A percentile compares a stretch with the other conserved stretches of the same genome.
Conservation (phyloP, 2,329 filamentous ascomycete genomes). For the Xylaria sp. region DNA sequence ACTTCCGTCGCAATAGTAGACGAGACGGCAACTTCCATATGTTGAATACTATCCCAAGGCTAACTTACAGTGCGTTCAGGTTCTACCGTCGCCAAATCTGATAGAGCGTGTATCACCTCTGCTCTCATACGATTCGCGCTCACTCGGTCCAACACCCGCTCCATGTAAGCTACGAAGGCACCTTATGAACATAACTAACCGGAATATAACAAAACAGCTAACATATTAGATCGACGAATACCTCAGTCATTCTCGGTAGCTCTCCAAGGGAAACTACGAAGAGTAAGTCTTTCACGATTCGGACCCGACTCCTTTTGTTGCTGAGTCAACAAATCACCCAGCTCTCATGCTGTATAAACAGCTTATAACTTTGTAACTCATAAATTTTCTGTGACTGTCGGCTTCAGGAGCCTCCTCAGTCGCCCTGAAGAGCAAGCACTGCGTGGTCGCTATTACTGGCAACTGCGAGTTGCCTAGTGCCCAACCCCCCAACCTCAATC, state of each 20-base stretch:
- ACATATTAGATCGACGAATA: too few relatives aligned
- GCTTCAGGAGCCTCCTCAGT: too few relatives aligned
- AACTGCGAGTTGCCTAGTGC: neutral
- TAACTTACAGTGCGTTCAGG: neutral
- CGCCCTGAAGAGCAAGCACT: too few relatives aligned
- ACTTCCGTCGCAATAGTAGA: neutral
- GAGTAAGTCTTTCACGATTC: neutral
- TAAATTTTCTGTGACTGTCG: too few relatives aligned
- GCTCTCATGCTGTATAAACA: neutral
- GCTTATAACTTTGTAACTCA: neutral
- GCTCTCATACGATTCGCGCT: too few relatives aligned
- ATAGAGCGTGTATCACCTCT: too few relatives aligned
- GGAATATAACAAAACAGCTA: too few relatives aligned
- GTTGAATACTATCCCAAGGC: neutral
- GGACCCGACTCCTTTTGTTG: neutral
- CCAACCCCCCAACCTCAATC: neutral
- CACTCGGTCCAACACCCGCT: too few relatives aligned
- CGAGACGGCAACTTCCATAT: neutral
- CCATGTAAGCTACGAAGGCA: too few relatives aligned
- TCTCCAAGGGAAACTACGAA: neutral
- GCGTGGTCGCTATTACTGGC: neutral
- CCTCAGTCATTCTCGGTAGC: neutral
- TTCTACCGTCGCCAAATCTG: neutral
- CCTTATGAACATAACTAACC: too few relatives aligned
- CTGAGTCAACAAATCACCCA: neutral